These are phyloP conservation scores for Trypanosoma grayi DNA, from an alignment of 208 protist species.

Conservation along the genomic window DNA sequence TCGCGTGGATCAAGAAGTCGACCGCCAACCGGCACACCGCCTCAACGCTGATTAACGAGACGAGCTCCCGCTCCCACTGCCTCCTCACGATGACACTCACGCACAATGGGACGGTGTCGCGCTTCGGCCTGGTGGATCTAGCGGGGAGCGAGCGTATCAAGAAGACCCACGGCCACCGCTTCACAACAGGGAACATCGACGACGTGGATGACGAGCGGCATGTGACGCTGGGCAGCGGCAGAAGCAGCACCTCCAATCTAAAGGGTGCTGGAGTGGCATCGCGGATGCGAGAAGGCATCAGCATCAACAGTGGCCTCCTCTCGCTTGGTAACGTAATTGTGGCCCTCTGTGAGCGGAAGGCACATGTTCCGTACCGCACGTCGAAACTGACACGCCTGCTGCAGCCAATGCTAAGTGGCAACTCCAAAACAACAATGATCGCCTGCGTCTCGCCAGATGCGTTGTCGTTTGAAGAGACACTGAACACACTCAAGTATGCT, in stretches of 20 bases:
- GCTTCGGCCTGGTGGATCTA: conserved; percentile 93
- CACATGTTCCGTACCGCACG: conserved; percentile 93
- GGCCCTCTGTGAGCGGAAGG: conserved; percentile 74
- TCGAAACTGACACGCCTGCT: conserved; percentile 94
- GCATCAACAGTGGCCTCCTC: conserved; percentile 92
- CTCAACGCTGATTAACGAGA: conserved; percentile 91
- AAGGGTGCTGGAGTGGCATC: conserved; percentile 4
- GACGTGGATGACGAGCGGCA: background rate
- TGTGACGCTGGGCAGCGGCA: background rate
- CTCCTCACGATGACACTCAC: conserved; percentile 89
- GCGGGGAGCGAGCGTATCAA: conserved; percentile 93
- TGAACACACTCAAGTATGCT: conserved; percentile 97
- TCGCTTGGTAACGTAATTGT: conserved; percentile 95
- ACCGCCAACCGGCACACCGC: conserved; percentile 90
- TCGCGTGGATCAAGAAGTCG: conserved; percentile 72
- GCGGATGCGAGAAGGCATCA: conserved; percentile 91
- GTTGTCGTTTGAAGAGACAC: conserved; percentile 92
- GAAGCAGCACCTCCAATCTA: no score
- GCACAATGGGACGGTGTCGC: conserved; percentile 48
- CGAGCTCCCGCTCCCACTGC: conserved; percentile 91
- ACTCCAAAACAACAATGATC: conserved; percentile 92
- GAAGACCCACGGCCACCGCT: conserved; percentile 52
- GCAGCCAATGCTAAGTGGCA: conserved; percentile 92
- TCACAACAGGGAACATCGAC: background rate
- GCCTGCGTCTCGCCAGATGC: conserved; percentile 92